phyloP scores from a whole-genome alignment of 2,329 filamentous ascomycete species.

The Aspergillus fumigatiaffinis region DNA sequence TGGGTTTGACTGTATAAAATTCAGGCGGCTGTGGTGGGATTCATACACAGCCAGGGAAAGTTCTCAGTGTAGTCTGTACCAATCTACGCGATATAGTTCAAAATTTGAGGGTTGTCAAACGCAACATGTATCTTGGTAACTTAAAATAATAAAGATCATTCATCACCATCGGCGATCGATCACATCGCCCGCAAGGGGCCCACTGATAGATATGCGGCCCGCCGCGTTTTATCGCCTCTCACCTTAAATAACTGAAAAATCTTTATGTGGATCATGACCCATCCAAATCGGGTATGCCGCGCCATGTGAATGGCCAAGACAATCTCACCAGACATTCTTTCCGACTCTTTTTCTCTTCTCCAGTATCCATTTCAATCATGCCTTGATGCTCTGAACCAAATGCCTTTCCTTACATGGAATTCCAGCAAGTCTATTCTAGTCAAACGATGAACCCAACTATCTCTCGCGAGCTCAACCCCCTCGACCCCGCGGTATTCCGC shows the following conservation, averaged over 20 bases:
- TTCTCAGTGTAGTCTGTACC: too few species aligned
- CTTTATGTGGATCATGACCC: too few species aligned
- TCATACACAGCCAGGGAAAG: too few species aligned
- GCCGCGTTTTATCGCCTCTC: too few species aligned
- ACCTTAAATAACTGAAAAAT: too few species aligned
- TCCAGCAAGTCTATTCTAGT: neutral
- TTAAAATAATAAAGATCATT: neutral
- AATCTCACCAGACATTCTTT: neutral
- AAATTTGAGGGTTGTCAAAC: too few species aligned
- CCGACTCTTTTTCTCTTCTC: neutral
- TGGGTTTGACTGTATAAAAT: neutral
- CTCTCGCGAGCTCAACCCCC: conserved; percentile 51
- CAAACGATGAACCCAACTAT: too few species aligned
- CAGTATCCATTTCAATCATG: neutral
- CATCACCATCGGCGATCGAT: neutral
- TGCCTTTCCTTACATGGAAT: neutral
- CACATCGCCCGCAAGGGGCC: neutral
- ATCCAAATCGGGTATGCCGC: neutral
- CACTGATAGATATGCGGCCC: neutral
- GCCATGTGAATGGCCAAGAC: neutral
- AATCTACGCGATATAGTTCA: too few species aligned
- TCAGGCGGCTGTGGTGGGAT: too few species aligned
- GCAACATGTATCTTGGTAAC: neutral
- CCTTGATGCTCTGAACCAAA: neutral
- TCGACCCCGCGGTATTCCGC: conserved; percentile 65